Evolutionary conservation across 768 basidiomycete species (phyloP).

Genomic region (Kwoniella dejecticola): DNA sequence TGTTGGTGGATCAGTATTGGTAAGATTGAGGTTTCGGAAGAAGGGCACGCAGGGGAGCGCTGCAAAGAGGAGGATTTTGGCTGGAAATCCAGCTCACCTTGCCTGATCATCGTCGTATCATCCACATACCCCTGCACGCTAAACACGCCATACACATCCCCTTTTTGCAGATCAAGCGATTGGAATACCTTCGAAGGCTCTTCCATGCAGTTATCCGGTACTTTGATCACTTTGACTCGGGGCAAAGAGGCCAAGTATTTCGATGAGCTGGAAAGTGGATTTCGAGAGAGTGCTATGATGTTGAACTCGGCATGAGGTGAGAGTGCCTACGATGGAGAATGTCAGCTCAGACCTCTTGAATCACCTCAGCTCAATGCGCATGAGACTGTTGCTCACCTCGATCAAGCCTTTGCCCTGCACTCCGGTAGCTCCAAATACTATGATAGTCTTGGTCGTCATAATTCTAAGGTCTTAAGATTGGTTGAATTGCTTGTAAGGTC

Average conservation of each 20-base stretch:
- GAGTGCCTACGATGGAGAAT: too few species aligned
- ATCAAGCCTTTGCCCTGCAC: constrained; percentile 27
- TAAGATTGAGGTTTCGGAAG: background rate
- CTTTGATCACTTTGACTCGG: constrained; percentile 25
- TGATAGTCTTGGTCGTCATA: constrained; percentile 24
- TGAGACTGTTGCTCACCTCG: constrained; percentile 29
- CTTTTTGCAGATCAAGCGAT: constrained; percentile 13
- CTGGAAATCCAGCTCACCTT: constrained; percentile 22
- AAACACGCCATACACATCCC: constrained; percentile 29
- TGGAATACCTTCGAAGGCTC: constrained; percentile 28
- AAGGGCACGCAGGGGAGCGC: too few species aligned
- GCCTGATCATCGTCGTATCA: constrained; percentile 20
- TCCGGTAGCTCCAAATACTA: constrained; percentile 37
- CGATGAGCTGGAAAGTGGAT: constrained; percentile 12
- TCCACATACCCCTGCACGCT: constrained; percentile 36
- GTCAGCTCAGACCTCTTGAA: too few species aligned
- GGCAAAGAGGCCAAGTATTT: constrained; percentile 20
- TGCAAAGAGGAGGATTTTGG: too few species aligned
- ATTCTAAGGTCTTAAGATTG: constrained; percentile 5
- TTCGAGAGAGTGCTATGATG: constrained; percentile 31
- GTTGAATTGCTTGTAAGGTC: too few species aligned
- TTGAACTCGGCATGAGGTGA: constrained; percentile 5
- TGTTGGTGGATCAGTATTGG: background rate
- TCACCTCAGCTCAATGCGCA: too few species aligned
- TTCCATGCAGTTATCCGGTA: constrained; percentile 27